Evolutionary conservation across 495 filamentous ascomycete species (phyloP).

Genomic region (Aspergillus indologenus): DNA sequence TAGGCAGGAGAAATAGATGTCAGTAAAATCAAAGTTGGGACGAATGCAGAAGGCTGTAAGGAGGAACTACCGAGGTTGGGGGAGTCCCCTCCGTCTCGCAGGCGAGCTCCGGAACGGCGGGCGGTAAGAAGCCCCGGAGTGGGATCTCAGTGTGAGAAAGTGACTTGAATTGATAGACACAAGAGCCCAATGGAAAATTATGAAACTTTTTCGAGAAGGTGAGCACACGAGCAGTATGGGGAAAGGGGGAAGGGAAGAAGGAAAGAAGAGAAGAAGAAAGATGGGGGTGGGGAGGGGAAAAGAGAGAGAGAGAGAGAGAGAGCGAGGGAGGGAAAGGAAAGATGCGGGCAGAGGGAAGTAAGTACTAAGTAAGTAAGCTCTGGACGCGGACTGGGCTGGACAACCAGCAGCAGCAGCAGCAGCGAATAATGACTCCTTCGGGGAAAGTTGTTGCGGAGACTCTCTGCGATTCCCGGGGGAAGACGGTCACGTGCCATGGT

Average conservation of each 20-base stretch:
- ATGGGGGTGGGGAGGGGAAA: no score
- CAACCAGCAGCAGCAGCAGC: background rate
- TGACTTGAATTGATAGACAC: background rate
- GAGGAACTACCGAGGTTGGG: conserved; percentile 3
- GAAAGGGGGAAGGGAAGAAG: conserved; percentile 1
- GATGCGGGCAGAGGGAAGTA: background rate
- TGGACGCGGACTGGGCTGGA: conserved; percentile 9
- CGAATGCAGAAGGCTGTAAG: background rate
- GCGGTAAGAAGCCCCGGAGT: conserved; percentile 5
- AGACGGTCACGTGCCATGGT: conserved; percentile 7
- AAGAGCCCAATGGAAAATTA: background rate
- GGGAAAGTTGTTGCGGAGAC: conserved; percentile 1
- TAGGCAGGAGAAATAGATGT: background rate
- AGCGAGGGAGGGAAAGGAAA: conserved; percentile 4
- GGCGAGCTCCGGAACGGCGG: conserved; percentile 2
- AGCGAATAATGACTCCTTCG: background rate
- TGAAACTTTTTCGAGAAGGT: background rate
- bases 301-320: background rate
- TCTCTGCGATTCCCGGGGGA: conserved; percentile 4
- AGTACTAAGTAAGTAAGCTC: conserved; percentile 3
- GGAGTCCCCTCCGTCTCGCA: conserved; percentile 1
- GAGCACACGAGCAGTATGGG: background rate
- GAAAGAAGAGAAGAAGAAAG: background rate
- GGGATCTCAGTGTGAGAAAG: background rate
- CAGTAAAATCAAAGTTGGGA: background rate